Conservation (phyloP, 2,329 filamentous ascomycete species). For the Pseudocercospora ulei region DNA sequence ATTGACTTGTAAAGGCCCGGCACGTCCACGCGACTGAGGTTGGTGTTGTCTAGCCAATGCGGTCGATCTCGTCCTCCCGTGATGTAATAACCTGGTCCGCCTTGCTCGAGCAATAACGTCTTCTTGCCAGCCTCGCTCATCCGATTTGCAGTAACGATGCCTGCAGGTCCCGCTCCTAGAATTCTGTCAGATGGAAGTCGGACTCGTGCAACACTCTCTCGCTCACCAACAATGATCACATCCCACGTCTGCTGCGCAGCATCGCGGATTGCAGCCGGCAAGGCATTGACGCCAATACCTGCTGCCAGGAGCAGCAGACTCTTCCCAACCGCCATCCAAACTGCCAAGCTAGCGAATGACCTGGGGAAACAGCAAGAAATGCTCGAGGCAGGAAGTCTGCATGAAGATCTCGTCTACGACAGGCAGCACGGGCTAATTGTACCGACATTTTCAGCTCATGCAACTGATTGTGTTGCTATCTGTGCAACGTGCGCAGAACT, state of each 20-base stretch:
- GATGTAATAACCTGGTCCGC: constrained; percentile 37
- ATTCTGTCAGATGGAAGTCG: neutral
- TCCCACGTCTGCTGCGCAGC: constrained; percentile 14
- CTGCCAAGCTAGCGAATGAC: neutral
- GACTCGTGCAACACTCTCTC: neutral
- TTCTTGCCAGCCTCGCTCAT: constrained; percentile 46
- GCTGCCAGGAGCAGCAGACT: constrained; percentile 1
- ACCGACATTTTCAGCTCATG: too few relatives aligned
- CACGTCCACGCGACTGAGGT: constrained; percentile 46
- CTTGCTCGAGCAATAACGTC: constrained; percentile 46
- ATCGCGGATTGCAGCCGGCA: neutral
- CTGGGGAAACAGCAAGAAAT: too few relatives aligned
- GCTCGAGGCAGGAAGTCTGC: too few relatives aligned
- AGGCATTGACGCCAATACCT: neutral
- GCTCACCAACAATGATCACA: constrained; percentile 37
- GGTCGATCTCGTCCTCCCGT: constrained; percentile 39
- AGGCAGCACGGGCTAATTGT: too few relatives aligned
- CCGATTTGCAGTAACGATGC: constrained; percentile 46
- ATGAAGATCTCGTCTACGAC: too few relatives aligned
- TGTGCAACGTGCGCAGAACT: too few relatives aligned
- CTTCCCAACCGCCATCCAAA: constrained; percentile 3
- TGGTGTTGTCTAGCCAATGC: constrained; percentile 42
- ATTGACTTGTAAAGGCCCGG: constrained; percentile 48
- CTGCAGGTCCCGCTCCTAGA: constrained; percentile 43
- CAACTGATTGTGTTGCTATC: too few relatives aligned